Conservation (phyloP, 2,329 filamentous ascomycete species). For the Lachnellula cervina region DNA sequence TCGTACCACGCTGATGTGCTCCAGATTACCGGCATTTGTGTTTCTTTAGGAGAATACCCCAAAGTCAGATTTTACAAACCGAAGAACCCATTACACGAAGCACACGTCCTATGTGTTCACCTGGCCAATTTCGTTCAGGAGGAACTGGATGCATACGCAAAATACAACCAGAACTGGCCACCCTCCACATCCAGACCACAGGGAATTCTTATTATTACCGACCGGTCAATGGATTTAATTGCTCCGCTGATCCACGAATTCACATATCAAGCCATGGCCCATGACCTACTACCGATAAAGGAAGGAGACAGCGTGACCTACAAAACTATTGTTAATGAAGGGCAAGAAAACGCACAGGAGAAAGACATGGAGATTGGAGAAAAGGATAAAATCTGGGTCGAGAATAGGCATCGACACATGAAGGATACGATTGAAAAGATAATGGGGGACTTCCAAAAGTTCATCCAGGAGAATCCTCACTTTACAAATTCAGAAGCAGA, state of each 20-base stretch:
- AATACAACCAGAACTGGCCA: slow-evolving; percentile 80
- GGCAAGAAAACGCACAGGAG: slow-evolving; percentile 62
- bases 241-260: slow-evolving; percentile 91
- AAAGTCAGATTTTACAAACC: slow-evolving; percentile 89
- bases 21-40: slow-evolving; percentile 80
- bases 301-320: slow-evolving; percentile 88
- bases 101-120: slow-evolving; percentile 79
- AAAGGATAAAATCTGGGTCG: slow-evolving; percentile 90
- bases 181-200: slow-evolving; percentile 73
- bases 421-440: slow-evolving; percentile 94
- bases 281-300: slow-evolving; percentile 83
- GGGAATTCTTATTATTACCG: slow-evolving; percentile 79
- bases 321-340: slow-evolving; percentile 73
- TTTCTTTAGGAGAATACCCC: slow-evolving; percentile 89
- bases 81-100: slow-evolving; percentile 71
- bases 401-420: slow-evolving; percentile 94
- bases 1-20: slow-evolving; percentile 14
- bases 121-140: slow-evolving; percentile 88
- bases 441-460: slow-evolving; percentile 87
- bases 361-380: slow-evolving; percentile 92
- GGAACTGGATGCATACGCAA: slow-evolving; percentile 82
- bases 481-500: slow-evolving; percentile 72
- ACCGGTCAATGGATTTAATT: slow-evolving; percentile 87
- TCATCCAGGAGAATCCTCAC: slow-evolving; percentile 85
- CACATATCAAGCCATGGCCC: slow-evolving; percentile 97